Evolutionary conservation across 176 grass and related monocot species (phyloP).

Genomic region (Musa itinerans): DNA sequence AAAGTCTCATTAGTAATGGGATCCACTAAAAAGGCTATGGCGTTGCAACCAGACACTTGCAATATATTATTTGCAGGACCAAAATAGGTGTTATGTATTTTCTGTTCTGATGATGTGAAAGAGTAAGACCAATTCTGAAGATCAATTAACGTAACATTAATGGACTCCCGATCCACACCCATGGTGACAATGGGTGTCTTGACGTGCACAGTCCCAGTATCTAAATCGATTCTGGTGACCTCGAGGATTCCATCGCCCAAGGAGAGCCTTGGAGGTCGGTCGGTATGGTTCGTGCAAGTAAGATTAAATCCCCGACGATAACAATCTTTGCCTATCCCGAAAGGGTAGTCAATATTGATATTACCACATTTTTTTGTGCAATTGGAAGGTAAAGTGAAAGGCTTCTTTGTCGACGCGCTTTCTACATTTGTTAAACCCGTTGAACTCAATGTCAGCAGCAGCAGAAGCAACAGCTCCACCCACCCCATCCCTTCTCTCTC

Average conservation of each 20-base stretch:
- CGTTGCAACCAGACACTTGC: no score
- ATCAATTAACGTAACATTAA: background rate
- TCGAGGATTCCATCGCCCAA: conserved; percentile 16
- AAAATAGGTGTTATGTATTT: no score
- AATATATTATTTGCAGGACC: no score
- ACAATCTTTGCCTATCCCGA: conserved; percentile 20
- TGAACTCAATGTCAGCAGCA: no score
- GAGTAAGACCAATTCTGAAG: background rate
- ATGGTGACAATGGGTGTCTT: background rate
- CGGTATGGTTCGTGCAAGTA: conserved; percentile 2
- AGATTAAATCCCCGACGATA: conserved; percentile 30
- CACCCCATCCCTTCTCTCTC: no score
- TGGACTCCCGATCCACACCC: background rate
- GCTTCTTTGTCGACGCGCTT: no score
- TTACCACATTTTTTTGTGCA: conserved; percentile 21
- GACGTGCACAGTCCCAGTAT: accelerated
- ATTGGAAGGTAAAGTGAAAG: background rate
- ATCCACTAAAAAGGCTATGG: no score
- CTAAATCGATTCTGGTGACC: background rate
- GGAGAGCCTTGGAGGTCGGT: background rate
- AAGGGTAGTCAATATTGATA: conserved; percentile 17
- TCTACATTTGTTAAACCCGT: no score
- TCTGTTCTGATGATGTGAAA: no score
- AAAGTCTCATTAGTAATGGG: no score
- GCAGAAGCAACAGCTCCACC: no score